Evolutionary conservation across 306 rosid genomes (phyloP).

Genomic region (Purshia tridentata): DNA sequence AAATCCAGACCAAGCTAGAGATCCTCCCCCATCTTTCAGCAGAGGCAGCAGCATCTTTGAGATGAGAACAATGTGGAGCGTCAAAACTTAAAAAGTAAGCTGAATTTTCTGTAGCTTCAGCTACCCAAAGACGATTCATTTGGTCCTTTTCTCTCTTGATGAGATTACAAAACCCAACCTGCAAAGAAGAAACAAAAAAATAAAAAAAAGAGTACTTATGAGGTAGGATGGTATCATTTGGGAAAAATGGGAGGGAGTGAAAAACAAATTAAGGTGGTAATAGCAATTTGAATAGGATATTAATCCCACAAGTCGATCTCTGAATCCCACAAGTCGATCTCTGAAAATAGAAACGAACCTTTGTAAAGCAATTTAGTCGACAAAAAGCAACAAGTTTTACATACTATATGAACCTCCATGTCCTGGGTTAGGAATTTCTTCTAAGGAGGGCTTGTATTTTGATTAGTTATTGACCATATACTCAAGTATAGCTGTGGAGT

Average conservation of each 20-base stretch:
- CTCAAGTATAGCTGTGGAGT: background rate
- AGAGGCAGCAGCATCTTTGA: conserved; percentile 57
- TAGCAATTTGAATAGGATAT: background rate
- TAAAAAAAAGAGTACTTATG: background rate
- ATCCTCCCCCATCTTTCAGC: conserved; percentile 61
- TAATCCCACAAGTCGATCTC: no score
- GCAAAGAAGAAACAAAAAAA: conserved; percentile 25
- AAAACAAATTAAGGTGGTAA: background rate
- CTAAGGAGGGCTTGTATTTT: background rate
- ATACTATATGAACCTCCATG: background rate
- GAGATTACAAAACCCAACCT: conserved; percentile 88
- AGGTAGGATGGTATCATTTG: background rate
- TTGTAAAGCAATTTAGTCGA: no score
- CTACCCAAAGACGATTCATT: conserved; percentile 65
- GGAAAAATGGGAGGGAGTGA: background rate
- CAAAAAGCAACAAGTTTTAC: background rate
- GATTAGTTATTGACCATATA: background rate
- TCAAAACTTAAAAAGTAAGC: conserved; percentile 63
- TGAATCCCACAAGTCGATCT: background rate
- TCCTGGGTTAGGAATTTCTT: background rate
- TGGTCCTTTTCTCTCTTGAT: conserved; percentile 68
- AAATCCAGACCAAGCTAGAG: conserved; percentile 50
- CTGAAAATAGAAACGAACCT: background rate
- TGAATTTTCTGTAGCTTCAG: conserved; percentile 75
- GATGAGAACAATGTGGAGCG: conserved; percentile 55